These are phyloP conservation scores for Xylariales sp. DNA, from an alignment of 2,329 filamentous ascomycete genomes.

Conservation along the genomic window DNA sequence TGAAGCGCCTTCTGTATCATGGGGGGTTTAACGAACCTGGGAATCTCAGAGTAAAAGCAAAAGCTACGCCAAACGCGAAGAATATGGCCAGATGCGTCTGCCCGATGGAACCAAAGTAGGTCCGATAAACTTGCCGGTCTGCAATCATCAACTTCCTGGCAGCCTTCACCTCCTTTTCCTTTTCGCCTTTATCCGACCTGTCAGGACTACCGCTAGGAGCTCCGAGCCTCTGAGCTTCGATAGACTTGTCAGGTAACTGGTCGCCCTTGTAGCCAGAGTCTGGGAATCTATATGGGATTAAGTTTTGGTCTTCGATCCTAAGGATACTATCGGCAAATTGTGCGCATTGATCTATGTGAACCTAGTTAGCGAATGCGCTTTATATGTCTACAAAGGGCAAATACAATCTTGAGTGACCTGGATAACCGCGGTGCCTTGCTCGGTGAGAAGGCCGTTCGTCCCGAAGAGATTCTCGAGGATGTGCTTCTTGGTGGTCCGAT, in stretches of 20 bases:
- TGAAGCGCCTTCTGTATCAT: background rate
- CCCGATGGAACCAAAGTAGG: slow-evolving; percentile 40
- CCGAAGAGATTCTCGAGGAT: slow-evolving; percentile 37
- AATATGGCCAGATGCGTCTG: slow-evolving; percentile 33
- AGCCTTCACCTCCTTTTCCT: background rate
- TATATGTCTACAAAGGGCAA: background rate
- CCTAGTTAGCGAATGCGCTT: background rate
- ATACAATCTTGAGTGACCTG: slow-evolving; percentile 43
- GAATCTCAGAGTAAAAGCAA: slow-evolving; percentile 38
- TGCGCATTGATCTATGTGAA: slow-evolving; percentile 22
- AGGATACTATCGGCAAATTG: slow-evolving; percentile 32
- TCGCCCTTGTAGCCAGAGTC: slow-evolving; percentile 3
- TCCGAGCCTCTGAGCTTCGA: slow-evolving; percentile 6
- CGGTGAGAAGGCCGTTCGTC: slow-evolving; percentile 23
- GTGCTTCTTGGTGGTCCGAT: slow-evolving; percentile 35
- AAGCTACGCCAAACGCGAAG: slow-evolving; percentile 30
- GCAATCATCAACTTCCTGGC: slow-evolving; percentile 11
- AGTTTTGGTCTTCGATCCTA: slow-evolving; percentile 28
- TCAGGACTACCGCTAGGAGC: background rate
- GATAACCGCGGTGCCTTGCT: slow-evolving; percentile 36
- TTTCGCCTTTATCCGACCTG: background rate
- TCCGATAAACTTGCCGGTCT: slow-evolving; percentile 38
- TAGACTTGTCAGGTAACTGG: background rate
- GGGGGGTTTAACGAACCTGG: slow-evolving; percentile 31
- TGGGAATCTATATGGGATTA: slow-evolving; percentile 25